phyloP scores from a whole-genome alignment of 75 land plant species.

The Selaginella tamariscina region DNA sequence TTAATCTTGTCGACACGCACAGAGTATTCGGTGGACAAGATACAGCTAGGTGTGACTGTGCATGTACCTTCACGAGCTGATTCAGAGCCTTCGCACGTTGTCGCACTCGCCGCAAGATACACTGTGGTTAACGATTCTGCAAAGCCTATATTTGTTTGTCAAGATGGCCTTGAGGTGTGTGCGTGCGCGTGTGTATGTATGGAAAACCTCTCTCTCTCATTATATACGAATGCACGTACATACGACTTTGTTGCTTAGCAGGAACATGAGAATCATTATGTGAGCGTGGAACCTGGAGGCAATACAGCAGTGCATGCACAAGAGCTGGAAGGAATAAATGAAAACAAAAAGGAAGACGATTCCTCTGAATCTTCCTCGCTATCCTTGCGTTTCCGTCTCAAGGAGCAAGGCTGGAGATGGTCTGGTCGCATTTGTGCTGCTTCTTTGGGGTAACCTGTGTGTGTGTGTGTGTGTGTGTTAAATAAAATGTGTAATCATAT shows the following conservation, averaged over 20 bases:
- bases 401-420: conserved; percentile 48
- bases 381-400: conserved; percentile 45
- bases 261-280: conserved; percentile 39
- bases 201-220: conserved; percentile 7
- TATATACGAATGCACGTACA: neutral
- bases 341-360: conserved; percentile 15
- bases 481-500: no score
- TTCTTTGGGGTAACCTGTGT: conserved; percentile 77
- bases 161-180: conserved; percentile 57
- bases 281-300: conserved; percentile 29
- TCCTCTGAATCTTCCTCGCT: conserved; percentile 22
- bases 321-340: conserved; percentile 13
- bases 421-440: conserved; percentile 83
- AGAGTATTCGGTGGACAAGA: conserved; percentile 22
- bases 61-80: conserved; percentile 23
- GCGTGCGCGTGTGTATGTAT: no score
- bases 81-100: conserved; percentile 42
- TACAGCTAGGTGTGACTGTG: conserved; percentile 54
- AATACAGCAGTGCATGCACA: conserved; percentile 29
- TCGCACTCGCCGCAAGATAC: conserved; percentile 53
- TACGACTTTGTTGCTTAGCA: conserved; percentile 16
- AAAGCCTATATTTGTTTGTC: conserved; percentile 47
- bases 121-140: conserved; percentile 54
- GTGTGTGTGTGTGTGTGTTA: no score
- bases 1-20: conserved; percentile 33